Conservation (phyloP, 2,329 filamentous ascomycete genomes). For the Fusarium nelsonii region DNA sequence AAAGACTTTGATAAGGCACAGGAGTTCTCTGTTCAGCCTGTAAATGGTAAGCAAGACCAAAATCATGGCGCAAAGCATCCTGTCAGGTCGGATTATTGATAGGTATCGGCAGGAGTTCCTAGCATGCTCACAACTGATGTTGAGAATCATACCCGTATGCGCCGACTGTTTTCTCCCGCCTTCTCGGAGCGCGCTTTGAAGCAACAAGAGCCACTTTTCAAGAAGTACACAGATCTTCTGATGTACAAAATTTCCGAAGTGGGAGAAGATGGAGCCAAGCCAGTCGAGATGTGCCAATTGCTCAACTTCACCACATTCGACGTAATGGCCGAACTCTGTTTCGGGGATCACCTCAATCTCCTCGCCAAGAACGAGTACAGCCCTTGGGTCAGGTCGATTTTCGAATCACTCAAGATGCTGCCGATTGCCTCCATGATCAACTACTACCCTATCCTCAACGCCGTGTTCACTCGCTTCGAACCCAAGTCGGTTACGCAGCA, state of each 20-base stretch:
- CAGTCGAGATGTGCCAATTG: constrained; percentile 13
- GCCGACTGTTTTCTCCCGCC: constrained; percentile 14
- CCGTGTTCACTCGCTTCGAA: constrained; percentile 1
- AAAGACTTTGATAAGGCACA: constrained; percentile 20
- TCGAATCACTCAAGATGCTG: constrained; percentile 22
- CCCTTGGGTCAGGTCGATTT: constrained; percentile 47
- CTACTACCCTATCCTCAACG: constrained; percentile 18
- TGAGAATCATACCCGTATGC: constrained; percentile 8
- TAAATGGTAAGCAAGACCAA: constrained; percentile 3
- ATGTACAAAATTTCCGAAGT: constrained; percentile 16
- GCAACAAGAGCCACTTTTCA: constrained; percentile 21
- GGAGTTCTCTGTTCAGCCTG: constrained; percentile 13
- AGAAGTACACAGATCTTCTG: constrained; percentile 23
- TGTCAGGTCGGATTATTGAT: not conserved
- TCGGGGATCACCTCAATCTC: constrained; percentile 46
- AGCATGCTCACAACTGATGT: constrained; percentile 16
- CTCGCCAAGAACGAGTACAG: constrained; percentile 44
- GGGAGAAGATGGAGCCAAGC: constrained; percentile 6
- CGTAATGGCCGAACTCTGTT: constrained; percentile 44
- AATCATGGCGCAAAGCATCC: fast-evolving
- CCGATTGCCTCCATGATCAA: constrained; percentile 4
- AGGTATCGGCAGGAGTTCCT: not conserved
- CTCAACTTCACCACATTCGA: constrained; percentile 48
- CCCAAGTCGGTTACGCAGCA: constrained; percentile 16
- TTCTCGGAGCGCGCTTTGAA: constrained; percentile 30